These are phyloP conservation scores for Neonectria hederae DNA, from an alignment of 2,329 filamentous ascomycete genomes.

Conservation along the genomic window DNA sequence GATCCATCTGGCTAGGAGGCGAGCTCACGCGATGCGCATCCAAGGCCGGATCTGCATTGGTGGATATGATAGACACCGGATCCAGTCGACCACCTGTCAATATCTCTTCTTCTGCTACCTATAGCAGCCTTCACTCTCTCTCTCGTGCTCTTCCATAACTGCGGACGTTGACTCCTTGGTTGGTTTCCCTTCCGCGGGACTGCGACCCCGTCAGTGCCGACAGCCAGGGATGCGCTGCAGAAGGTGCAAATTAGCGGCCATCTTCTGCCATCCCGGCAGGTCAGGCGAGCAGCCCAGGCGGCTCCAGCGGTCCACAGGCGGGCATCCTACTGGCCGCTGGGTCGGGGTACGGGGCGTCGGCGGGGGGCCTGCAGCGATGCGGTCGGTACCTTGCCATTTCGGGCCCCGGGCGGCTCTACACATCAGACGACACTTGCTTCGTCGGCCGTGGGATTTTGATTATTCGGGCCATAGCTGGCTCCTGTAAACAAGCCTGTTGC, in stretches of 20 bases:
- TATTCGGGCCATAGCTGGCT: background rate
- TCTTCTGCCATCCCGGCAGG: slow-evolving; percentile 10
- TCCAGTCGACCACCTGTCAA: background rate
- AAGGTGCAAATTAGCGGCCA: slow-evolving; percentile 7
- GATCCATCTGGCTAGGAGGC: background rate
- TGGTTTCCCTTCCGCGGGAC: background rate
- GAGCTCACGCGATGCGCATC: background rate
- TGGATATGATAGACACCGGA: background rate
- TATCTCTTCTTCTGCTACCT: background rate
- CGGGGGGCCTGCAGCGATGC: background rate
- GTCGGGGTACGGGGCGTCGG: background rate
- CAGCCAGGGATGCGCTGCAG: slow-evolving; percentile 14
- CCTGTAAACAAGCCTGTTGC: background rate
- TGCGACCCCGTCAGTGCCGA: slow-evolving; percentile 2
- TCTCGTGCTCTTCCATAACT: background rate
- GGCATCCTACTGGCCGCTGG: slow-evolving; percentile 13
- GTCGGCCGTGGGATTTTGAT: background rate
- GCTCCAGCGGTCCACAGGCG: background rate
- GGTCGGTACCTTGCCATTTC: slow-evolving; percentile 5
- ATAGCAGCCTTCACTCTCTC: background rate
- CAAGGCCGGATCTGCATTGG: slow-evolving; percentile 6
- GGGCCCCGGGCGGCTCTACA: slow-evolving; percentile 16
- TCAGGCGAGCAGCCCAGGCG: slow-evolving; percentile 6
- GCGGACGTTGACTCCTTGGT: background rate
- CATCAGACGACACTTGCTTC: slow-evolving; percentile 36